phyloP scores from a whole-genome alignment of 202 grass and related monocot species.

The Carex arenaria region DNA sequence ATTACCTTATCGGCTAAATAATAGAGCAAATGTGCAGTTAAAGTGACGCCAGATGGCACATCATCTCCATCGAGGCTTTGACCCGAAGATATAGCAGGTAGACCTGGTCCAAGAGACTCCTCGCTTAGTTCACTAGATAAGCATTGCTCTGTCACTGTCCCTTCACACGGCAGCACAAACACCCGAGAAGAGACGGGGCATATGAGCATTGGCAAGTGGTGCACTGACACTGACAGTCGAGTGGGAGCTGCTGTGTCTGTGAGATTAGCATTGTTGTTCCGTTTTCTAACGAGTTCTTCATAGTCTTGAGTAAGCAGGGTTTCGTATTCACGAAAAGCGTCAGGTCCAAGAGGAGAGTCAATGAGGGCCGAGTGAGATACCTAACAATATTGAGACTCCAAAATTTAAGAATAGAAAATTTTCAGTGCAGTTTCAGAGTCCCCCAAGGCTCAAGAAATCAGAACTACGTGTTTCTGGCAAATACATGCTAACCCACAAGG shows the following conservation, averaged over 20 bases:
- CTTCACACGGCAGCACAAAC: slow-evolving; percentile 82
- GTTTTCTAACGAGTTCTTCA: slow-evolving; percentile 53
- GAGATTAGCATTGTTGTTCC: not conserved
- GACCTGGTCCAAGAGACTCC: slow-evolving; percentile 62
- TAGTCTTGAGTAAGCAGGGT: slow-evolving; percentile 81
- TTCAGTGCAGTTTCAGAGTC: not conserved
- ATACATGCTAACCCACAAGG: not conserved
- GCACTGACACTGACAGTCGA: slow-evolving; percentile 53
- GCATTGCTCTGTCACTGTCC: slow-evolving; percentile 61
- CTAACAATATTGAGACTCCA: slow-evolving; percentile 30
- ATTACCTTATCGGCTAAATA: slow-evolving; percentile 91
- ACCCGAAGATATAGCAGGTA: slow-evolving; percentile 70
- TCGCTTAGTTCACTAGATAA: slow-evolving; percentile 58
- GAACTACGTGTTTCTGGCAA: not conserved
- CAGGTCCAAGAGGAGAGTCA: slow-evolving; percentile 90
- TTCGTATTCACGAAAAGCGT: slow-evolving; percentile 90
- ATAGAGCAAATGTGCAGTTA: slow-evolving; percentile 91
- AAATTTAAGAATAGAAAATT: not conserved
- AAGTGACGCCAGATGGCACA: slow-evolving; percentile 61
- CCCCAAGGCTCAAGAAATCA: not conserved
- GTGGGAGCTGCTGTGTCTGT: slow-evolving; percentile 19
- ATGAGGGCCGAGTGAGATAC: slow-evolving; percentile 63
- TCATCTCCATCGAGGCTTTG: slow-evolving; percentile 71
- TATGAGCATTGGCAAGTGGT: slow-evolving; percentile 81
- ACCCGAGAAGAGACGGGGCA: slow-evolving; percentile 77